phyloP scores from a whole-genome alignment of 2,329 filamentous ascomycete species.

The Capronia epimyces region DNA sequence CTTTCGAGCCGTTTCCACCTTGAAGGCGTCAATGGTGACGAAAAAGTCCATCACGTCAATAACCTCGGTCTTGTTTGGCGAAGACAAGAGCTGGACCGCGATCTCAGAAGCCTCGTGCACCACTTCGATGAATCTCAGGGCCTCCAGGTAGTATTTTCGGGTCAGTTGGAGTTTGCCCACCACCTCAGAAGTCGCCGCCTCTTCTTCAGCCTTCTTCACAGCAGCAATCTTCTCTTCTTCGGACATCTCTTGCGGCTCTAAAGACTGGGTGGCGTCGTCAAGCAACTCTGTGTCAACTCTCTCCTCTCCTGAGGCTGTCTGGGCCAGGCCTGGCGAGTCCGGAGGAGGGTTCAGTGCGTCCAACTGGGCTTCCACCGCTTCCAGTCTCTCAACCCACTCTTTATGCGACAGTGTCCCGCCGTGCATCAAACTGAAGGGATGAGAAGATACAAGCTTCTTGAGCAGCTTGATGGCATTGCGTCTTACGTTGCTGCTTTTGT shows the following conservation, averaged over 20 bases:
- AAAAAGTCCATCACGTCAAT: slow-evolving; percentile 99
- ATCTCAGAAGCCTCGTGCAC: slow-evolving; percentile 74
- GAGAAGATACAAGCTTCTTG: slow-evolving; percentile 80
- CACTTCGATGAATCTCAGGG: slow-evolving; percentile 86
- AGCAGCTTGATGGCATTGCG: slow-evolving; percentile 92
- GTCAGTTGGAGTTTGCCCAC: slow-evolving; percentile 84
- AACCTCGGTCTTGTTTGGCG: slow-evolving; percentile 95
- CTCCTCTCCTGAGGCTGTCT: slow-evolving; percentile 56
- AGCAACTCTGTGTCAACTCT: slow-evolving; percentile 72
- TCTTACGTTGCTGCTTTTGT: slow-evolving; percentile 96
- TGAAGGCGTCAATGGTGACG: slow-evolving; percentile 90
- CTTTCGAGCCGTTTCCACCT: slow-evolving; percentile 83
- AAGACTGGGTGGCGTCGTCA: slow-evolving; percentile 81
- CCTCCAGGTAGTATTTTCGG: slow-evolving; percentile 86
- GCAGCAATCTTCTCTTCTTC: slow-evolving; percentile 71
- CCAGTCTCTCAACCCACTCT: slow-evolving; percentile 77
- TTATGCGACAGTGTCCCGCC: slow-evolving; percentile 77
- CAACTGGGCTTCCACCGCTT: slow-evolving; percentile 77
- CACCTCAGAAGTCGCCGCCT: slow-evolving; percentile 81
- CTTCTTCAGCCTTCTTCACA: slow-evolving; percentile 73
- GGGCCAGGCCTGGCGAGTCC: slow-evolving; percentile 65
- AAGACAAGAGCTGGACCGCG: slow-evolving; percentile 81
- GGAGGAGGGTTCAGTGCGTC: slow-evolving; percentile 73
- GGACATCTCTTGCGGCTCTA: slow-evolving; percentile 66
- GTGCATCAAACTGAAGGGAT: slow-evolving; percentile 89